Evolutionary conservation across 2,329 filamentous ascomycete genomes (phyloP).

Genomic region (Fusarium robinianum): DNA sequence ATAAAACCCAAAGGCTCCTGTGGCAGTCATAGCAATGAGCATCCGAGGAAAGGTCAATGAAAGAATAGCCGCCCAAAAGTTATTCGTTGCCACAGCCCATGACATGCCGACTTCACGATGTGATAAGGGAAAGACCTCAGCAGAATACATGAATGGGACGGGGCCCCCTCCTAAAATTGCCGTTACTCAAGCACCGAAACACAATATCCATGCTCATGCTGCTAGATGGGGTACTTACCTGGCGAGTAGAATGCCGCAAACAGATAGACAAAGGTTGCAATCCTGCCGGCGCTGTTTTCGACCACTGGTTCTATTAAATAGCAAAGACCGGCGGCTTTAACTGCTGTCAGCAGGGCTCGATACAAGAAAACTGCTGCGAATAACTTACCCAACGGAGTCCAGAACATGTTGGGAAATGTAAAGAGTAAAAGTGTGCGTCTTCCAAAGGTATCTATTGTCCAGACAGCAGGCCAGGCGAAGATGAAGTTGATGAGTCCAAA

Average conservation of each 20-base stretch:
- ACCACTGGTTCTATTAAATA: conserved; percentile 39
- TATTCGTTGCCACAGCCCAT: conserved; percentile 61
- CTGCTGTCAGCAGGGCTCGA: background rate
- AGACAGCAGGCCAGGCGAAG: conserved; percentile 65
- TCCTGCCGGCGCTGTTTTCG: conserved; percentile 47
- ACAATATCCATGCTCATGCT: too few species aligned
- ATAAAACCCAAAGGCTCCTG: conserved; percentile 48
- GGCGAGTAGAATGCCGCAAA: conserved; percentile 68
- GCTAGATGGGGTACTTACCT: conserved; percentile 38
- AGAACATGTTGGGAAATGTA: conserved; percentile 68
- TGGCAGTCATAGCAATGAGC: conserved; percentile 41
- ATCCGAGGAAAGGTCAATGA: conserved; percentile 54
- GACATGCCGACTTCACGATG: conserved; percentile 65
- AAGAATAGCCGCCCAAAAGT: conserved; percentile 54
- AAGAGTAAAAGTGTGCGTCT: conserved; percentile 62
- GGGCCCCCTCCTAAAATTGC: conserved; percentile 52
- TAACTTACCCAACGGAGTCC: conserved; percentile 52
- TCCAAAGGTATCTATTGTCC: conserved; percentile 67
- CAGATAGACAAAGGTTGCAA: conserved; percentile 65
- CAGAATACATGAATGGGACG: conserved; percentile 61
- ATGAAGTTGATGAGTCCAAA: conserved; percentile 63
- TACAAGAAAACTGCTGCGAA: background rate
- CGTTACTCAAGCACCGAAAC: background rate
- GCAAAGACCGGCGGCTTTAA: conserved; percentile 41
- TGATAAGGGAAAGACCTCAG: conserved; percentile 63